Evolutionary conservation across 2,329 filamentous ascomycete species (phyloP).

Genomic region (Cladophialophora exuberans): DNA sequence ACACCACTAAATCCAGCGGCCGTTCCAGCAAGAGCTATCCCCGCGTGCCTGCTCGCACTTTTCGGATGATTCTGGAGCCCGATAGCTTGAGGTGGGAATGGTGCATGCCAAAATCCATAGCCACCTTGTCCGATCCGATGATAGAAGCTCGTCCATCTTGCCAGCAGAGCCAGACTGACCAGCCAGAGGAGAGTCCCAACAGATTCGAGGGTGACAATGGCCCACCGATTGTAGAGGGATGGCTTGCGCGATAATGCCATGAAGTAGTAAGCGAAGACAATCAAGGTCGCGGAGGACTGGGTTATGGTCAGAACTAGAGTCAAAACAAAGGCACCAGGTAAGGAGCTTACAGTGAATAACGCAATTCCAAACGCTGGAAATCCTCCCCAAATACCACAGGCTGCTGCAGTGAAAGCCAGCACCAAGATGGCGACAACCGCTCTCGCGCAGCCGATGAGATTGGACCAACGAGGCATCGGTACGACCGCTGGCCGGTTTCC

Average conservation of each 20-base stretch:
- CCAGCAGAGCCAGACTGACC: slow-evolving; percentile 22
- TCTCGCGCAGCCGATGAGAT: slow-evolving; percentile 26
- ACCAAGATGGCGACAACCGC: slow-evolving; percentile 25
- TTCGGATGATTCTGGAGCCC: slow-evolving; percentile 16
- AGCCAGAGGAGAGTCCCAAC: slow-evolving; percentile 31
- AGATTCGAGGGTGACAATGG: slow-evolving; percentile 28
- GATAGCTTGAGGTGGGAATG: slow-evolving; percentile 18
- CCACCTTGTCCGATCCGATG: slow-evolving; percentile 11
- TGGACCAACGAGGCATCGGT: slow-evolving; percentile 32
- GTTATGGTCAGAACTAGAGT: not conserved
- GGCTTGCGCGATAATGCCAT: slow-evolving; percentile 26
- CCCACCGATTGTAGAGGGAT: slow-evolving; percentile 30
- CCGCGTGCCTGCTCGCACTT: slow-evolving; percentile 20
- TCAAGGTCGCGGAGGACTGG: slow-evolving; percentile 26
- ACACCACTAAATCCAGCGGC: slow-evolving; percentile 27
- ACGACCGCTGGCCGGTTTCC: slow-evolving; percentile 18
- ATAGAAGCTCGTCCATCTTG: slow-evolving; percentile 24
- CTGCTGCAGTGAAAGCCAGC: slow-evolving; percentile 26
- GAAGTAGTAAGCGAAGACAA: slow-evolving; percentile 31
- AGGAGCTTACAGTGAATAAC: slow-evolving; percentile 30
- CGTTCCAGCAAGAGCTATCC: slow-evolving; percentile 28
- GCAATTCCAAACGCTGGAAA: slow-evolving; percentile 27
- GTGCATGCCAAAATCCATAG: slow-evolving; percentile 25
- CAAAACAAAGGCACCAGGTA: not conserved
- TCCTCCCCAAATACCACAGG: slow-evolving; percentile 24